Base-by-base conservation (phyloP, 2,329 filamentous ascomycete genomes). In the Chrysosporium queenslandicum region DNA sequence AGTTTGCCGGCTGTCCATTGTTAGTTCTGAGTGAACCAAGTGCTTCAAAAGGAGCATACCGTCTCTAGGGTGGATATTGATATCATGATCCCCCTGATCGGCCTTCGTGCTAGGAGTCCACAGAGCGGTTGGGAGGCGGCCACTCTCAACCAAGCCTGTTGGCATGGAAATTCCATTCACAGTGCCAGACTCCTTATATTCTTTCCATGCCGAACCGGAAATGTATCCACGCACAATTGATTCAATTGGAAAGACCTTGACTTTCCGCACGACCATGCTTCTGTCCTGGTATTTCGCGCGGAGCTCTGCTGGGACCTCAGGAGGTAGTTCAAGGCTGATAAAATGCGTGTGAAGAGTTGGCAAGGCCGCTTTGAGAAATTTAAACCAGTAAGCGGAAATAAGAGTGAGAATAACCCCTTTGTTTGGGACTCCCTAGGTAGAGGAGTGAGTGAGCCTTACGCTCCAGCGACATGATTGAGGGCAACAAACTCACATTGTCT, bases 211-310 rank as follows among this genome's bases (percentile, higher is more conserved):
- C 42, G 82, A 86, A 40, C 89, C 89, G 4, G 89, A 89, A 65
- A 95, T 82, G 72, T 94, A 94, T 59, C 89, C 89, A 53, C 88
- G 82, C n/a, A 94, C 86, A 56, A 91, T 91, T 40, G 82, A 85
- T 70, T 91, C 86, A 57, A 94, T 76, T 21, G 86, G 86, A 54
- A 94, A 80, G 57, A 92, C 80, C 61, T 82, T 79, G 53, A 88
- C 76, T 58, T 80, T 81, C 56, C 82, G 80, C 52, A 91, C 85
- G 58, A 81, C 78, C 88, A 94, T 94, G 65, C 78, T 82, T 55
- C 88, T 82, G 60, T 79, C 74, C 51, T 79, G 75, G 43, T 84
- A 71, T 34, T 78, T 68, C 14, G 71, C 67, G 20, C 69, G 74
- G 55, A 85, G 75, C 1, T 66, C 64, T 5, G 63, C 56, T 16